Evolutionary conservation across 2,329 filamentous ascomycete genomes (phyloP).

Genomic region (Scytalidium lignicola): DNA sequence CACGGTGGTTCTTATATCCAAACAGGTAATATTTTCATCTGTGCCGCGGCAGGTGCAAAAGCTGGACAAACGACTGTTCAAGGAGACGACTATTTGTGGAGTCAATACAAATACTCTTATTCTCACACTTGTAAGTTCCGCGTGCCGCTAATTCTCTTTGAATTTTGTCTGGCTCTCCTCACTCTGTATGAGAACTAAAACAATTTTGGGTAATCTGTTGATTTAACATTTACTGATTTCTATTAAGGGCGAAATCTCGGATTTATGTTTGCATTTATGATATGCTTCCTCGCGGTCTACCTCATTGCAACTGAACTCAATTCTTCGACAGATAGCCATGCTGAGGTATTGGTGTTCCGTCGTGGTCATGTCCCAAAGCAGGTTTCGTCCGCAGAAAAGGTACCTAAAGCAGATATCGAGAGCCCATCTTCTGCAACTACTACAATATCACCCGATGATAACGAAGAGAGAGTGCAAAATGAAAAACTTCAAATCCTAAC

Average conservation of each 20-base stretch:
- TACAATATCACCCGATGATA: conserved; percentile 7
- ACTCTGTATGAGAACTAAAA: no score
- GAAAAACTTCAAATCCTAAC: conserved; percentile 21
- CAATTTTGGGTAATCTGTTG: no score
- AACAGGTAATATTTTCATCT: no score
- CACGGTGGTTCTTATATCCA: conserved; percentile 51
- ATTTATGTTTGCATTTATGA: no score
- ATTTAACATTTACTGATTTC: no score
- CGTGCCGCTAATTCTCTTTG: no score
- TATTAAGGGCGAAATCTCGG: no score
- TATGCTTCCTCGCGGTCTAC: conserved; percentile 59
- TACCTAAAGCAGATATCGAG: conserved; percentile 22
- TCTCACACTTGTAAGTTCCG: conserved; percentile 18
- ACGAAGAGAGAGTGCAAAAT: conserved; percentile 13
- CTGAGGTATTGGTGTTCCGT: conserved; percentile 71
- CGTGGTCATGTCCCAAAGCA: conserved; percentile 49
- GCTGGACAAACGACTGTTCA: conserved; percentile 46
- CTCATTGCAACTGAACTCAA: conserved; percentile 59
- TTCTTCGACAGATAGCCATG: conserved; percentile 66
- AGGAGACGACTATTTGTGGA: conserved; percentile 53
- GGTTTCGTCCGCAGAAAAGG: conserved; percentile 32
- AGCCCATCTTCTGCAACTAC: conserved; percentile 7
- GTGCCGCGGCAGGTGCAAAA: conserved; percentile 52
- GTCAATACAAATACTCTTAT: conserved; percentile 53
- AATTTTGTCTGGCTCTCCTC: no score